Evolutionary conservation across 371 early-diverging fungal species (phyloP).

Genomic region (Apophysomyces elegans): DNA sequence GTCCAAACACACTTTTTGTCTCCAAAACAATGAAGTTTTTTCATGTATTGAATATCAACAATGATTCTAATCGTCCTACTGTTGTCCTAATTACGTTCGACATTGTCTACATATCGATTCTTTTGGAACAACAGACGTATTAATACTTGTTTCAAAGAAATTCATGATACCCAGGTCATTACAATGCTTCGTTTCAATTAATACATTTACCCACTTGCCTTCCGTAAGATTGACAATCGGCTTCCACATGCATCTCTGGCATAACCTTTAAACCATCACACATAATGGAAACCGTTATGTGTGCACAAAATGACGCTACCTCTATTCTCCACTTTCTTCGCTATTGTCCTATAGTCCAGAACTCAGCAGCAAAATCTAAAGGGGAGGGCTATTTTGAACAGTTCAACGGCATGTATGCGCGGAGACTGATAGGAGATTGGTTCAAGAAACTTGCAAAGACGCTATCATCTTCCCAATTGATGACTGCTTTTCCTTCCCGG

Average conservation of each 20-base stretch:
- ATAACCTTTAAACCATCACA: background rate
- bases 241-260: background rate
- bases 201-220: background rate
- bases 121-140: background rate
- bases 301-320: background rate
- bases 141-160: background rate
- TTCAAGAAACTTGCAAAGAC: too few species aligned
- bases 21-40: background rate
- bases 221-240: background rate
- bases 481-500: background rate
- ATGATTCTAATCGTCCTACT: background rate
- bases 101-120: background rate
- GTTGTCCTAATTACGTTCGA: background rate
- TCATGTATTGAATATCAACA: background rate
- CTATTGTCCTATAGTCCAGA: background rate
- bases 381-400: background rate
- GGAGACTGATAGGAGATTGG: background rate
- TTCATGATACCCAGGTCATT: background rate
- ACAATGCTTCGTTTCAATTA: background rate
- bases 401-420: background rate
- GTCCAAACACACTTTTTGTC: conserved; percentile 2
- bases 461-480: too few species aligned
- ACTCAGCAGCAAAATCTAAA: background rate
- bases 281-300: background rate
- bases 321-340: background rate